Base-by-base conservation (phyloP, 2,329 filamentous ascomycete genomes). In the Arthroderma sp. region DNA sequence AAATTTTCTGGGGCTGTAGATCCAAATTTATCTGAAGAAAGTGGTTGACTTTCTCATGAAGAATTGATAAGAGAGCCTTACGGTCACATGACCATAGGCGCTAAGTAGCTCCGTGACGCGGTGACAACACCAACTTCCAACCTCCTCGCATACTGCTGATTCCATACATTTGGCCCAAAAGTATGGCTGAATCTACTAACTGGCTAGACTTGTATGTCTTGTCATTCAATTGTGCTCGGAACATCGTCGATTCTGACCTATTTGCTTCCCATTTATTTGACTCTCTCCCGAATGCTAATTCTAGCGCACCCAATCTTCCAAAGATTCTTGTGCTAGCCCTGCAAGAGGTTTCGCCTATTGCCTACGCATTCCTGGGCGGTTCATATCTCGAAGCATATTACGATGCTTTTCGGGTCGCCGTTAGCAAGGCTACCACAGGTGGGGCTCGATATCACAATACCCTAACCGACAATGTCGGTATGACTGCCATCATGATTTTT, bases 401-500 rank as follows among this genome's bases (percentile, higher is more conserved):
- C 54, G 68, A 78, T 46, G 74, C 75, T 29, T 81, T 91, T 60
- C 72, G 75, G 40, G 71, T 81, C 47, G 83, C 85, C 0, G 71
- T 96, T 44, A 76, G 83, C 50, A 69, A 80, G 46, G 86, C 85
- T 0, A 37, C 41, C 10, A 60, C 58, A 50, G 52, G 55, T 32
- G 54, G 62, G 48, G 60, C 63, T 30, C 69, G 72, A 11, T 94
- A 93, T 61, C 77, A 78, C 34, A 77, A 85, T 44, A 66, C 94
- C 28, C 70, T 78, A 40, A 74, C 77, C 22, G 75, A 79, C 38
- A 87, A 91, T 61, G 75, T 88, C 40, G 89, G 91, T 52, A 86
- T 95, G 80, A 96, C 88, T 0, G 87, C 76, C 27, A 76, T 96
- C 42, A 77, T 96, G 71, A 73, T 95, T 11, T 94, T 94, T 60